Base-by-base conservation (phyloP, 2,329 filamentous ascomycete species). In the Fusarium denticulatum region DNA sequence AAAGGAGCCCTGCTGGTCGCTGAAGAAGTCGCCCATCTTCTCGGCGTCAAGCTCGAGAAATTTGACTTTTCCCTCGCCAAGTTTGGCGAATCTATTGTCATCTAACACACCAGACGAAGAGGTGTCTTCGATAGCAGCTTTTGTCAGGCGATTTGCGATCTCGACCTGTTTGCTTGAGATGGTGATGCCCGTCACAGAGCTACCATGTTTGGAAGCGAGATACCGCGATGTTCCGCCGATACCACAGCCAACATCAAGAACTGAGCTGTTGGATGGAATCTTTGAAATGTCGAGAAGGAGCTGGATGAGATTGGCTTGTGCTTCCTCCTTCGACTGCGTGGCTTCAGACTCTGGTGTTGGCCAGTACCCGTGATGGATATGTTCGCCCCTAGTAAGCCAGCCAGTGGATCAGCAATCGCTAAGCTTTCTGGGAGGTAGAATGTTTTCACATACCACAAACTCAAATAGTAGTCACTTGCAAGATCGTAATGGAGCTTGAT, bases 331-430 rank as follows among this genome's bases (percentile, higher is more conserved):
- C 71, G 85, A 86, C 71, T 89, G 87, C 24, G 75, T 81, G 1
- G 85, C 81, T 63, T 84, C 83, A 64, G 83, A 83, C 63, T 82
- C 82, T 55, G 78, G 77, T 6, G 84, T 83, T 30, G 86, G 84
- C 83, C 89, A 91, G 78, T 90, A 90, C 60, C 89, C 89, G 71
- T 91, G 89, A 77, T 91, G 89, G 76, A 91, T 90, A 75, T 91
- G 89, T 77, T 90, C 88, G 60, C 89, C 89, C 88, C 88, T 90
- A 52, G 40, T 66, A 34, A 49, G 60, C 26, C 46, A 52, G 58
- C 26, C 46, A 70, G 58, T 36, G 43, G 49, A 60, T 59, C n/a
- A 50, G 64, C 42, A 43, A 37, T 46, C 7, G 45, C 26, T 24
- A 34, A 43, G 37, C 36, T 24, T 40, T 28, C 32, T 49, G 24